Evolutionary conservation across 2,329 filamentous ascomycete genomes (phyloP).

Genomic region (Hansfordia pulvinata): DNA sequence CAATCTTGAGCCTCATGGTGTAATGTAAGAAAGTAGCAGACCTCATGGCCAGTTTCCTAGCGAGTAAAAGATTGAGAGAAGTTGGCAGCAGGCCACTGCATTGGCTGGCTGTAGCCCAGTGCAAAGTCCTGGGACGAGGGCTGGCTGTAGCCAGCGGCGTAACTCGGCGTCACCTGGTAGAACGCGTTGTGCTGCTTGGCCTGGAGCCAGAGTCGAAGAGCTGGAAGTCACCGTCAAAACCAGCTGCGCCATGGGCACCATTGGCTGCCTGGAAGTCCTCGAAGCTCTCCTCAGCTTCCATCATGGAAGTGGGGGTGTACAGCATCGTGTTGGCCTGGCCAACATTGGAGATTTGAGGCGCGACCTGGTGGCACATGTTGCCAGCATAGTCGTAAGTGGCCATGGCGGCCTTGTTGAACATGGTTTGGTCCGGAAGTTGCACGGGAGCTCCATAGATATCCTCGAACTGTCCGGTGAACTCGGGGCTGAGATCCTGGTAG

Average conservation of each 20-base stretch:
- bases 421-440: constrained; percentile 35
- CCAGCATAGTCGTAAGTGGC: constrained; percentile 29
- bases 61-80: constrained; percentile 9
- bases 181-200: constrained; percentile 33
- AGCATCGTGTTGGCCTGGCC: constrained; percentile 58
- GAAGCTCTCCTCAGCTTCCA: constrained; percentile 52
- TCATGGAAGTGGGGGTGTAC: constrained; percentile 49
- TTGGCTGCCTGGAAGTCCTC: constrained; percentile 33
- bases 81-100: constrained; percentile 16
- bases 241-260: constrained; percentile 30
- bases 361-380: constrained; percentile 22
- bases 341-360: constrained; percentile 50
- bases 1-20: too few species aligned
- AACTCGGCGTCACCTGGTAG: constrained; percentile 30
- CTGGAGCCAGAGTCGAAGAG: constrained; percentile 37
- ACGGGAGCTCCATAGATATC: constrained; percentile 47
- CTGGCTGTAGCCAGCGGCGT: constrained; percentile 37
- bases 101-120: constrained; percentile 12
- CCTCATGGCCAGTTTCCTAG: constrained; percentile 2
- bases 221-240: too few species aligned
- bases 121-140: constrained; percentile 35
- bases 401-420: constrained; percentile 29
- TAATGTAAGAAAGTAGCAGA: too few species aligned
- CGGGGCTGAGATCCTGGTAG: constrained; percentile 44
- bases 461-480: constrained; percentile 47